Evolutionary conservation across 805 yeast species (phyloP).

Genomic region (Cyberlindnera galapagoensis): DNA sequence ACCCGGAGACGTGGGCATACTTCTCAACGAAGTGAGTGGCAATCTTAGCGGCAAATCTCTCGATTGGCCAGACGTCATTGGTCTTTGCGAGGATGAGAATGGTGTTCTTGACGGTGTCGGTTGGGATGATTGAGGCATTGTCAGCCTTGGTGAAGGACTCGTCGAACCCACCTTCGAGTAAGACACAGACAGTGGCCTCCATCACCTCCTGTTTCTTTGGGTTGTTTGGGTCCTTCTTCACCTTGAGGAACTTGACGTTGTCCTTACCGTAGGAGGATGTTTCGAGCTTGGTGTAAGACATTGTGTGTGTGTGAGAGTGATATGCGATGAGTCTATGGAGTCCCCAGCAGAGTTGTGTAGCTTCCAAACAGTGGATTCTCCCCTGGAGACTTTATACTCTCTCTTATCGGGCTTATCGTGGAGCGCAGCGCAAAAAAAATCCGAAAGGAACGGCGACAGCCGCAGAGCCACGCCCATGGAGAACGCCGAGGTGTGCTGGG

Average conservation of each 20-base stretch:
- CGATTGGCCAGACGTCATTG: slow-evolving; percentile 84
- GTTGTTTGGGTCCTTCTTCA: slow-evolving; percentile 67
- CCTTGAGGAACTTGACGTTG: slow-evolving; percentile 88
- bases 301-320: no score
- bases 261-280: slow-evolving; percentile 83
- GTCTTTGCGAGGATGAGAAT: slow-evolving; percentile 76
- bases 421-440: no score
- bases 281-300: slow-evolving; percentile 24
- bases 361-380: no score
- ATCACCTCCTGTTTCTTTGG: slow-evolving; percentile 73
- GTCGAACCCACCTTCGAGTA: slow-evolving; percentile 76
- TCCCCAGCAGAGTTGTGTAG: no score
- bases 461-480: no score
- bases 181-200: slow-evolving; percentile 75
- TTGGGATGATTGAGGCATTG: slow-evolving; percentile 85
- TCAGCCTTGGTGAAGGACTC: slow-evolving; percentile 82
- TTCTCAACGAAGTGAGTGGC: slow-evolving; percentile 75
- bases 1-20: slow-evolving; percentile 71
- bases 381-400: no score
- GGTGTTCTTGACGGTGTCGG: slow-evolving; percentile 91
- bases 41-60: slow-evolving; percentile 79
- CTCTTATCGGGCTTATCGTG: no score
- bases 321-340: no score
- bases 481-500: no score
- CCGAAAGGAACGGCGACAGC: no score